A percentile compares a stretch with the other conserved stretches of the same genome.
Evolutionary conservation across 139 green algal species (phyloP).

Genomic region (Coelastrella sp.): DNA sequence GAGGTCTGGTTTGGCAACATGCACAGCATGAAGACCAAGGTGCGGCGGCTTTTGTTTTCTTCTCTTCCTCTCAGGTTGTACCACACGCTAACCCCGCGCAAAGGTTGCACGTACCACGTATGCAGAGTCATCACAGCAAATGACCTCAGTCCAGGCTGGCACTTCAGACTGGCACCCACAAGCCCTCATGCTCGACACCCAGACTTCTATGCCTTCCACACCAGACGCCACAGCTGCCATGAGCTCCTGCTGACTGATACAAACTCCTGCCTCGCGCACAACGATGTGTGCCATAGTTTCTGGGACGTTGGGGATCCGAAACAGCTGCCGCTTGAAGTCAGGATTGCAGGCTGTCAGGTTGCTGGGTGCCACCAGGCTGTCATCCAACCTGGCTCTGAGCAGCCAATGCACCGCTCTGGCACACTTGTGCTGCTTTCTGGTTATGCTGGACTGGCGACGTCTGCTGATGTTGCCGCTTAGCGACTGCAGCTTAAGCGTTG

Average conservation of each 20-base stretch:
- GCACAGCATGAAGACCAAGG: too few species aligned
- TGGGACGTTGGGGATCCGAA: neutral
- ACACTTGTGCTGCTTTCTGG: neutral
- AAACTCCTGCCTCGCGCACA: neutral
- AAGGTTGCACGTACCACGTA: too few species aligned
- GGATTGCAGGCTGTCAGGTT: neutral
- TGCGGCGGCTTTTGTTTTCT: too few species aligned
- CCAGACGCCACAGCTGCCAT: neutral
- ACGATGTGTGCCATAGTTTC: neutral
- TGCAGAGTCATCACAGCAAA: neutral
- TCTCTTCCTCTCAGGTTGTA: too few species aligned
- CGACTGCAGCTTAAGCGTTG: neutral
- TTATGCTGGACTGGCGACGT: neutral
- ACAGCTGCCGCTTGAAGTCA: neutral
- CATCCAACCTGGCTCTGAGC: neutral
- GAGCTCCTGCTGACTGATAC: neutral
- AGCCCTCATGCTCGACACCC: neutral
- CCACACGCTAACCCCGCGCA: too few species aligned
- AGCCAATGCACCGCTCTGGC: neutral
- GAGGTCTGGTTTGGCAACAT: too few species aligned
- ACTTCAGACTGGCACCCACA: neutral
- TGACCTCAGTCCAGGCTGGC: neutral
- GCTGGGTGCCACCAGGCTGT: neutral
- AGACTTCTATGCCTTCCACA: neutral
- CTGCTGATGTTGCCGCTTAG: neutral